Conservation (phyloP, 139 green algal species). For the Auxenochlorella protothecoides region DNA sequence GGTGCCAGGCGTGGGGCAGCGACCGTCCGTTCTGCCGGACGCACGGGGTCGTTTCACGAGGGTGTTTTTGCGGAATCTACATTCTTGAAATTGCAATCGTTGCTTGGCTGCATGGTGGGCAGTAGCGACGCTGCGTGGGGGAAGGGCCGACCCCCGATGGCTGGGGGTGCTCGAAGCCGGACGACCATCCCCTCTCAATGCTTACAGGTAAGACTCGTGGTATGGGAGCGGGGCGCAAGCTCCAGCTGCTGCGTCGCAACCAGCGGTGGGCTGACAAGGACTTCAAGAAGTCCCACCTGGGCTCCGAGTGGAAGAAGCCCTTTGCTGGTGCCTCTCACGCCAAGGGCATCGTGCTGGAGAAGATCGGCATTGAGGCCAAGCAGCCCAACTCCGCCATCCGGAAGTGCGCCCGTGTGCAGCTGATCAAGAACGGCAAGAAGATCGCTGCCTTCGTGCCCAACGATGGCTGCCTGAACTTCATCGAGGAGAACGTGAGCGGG, state of each 20-base stretch:
- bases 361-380: conserved; percentile 99
- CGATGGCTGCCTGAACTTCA: conserved; percentile 99
- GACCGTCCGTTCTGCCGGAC: no score
- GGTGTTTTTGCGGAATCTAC: neutral
- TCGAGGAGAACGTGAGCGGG: conserved; percentile 96
- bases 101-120: neutral
- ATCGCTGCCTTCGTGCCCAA: conserved; percentile 99
- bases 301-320: conserved; percentile 99
- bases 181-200: neutral
- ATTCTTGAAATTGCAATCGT: neutral
- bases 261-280: conserved; percentile 98
- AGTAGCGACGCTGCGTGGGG: neutral
- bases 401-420: conserved; percentile 99
- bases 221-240: conserved; percentile 98
- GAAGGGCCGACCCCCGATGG: neutral
- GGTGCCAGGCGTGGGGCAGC: no score
- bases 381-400: conserved; percentile 99
- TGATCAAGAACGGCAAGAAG: conserved; percentile 99
- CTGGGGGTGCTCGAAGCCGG: no score
- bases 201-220: conserved; percentile 90
- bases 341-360: conserved; percentile 99
- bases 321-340: conserved; percentile 97
- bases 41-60: neutral
- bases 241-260: conserved; percentile 79
- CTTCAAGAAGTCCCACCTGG: conserved; percentile 98